Percentiles rank a stretch among this genome's conserved stretches.
Evolutionary conservation across 371 early-diverging fungal genomes (phyloP).

Genomic region (Dentiscutata heterogama): DNA sequence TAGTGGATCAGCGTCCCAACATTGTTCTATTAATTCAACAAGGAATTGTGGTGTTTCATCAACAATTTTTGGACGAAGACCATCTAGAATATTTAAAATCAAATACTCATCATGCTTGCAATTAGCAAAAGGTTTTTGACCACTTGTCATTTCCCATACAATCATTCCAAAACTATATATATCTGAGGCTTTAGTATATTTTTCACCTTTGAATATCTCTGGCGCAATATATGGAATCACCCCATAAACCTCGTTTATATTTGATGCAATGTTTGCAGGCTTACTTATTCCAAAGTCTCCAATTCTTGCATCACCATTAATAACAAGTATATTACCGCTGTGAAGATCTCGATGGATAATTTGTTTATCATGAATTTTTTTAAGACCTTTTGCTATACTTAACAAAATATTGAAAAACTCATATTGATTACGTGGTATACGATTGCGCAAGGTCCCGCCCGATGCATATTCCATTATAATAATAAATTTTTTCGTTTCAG

Average conservation of each 20-base stretch:
- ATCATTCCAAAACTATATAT: conserved; percentile 13
- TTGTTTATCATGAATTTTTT: background rate
- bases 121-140: conserved; percentile 22
- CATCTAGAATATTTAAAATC: background rate
- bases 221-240: conserved; percentile 7
- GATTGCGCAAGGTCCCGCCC: background rate
- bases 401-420: background rate
- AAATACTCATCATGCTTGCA: background rate
- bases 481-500: background rate
- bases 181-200: conserved; percentile 10
- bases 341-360: conserved; percentile 11
- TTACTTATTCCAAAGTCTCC: conserved; percentile 4
- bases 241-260: background rate
- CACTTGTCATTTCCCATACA: conserved; percentile 4
- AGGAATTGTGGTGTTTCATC: background rate
- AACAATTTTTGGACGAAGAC: background rate
- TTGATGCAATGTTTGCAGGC: background rate
- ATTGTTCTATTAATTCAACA: background rate
- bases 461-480: background rate
- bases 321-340: background rate
- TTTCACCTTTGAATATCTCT: conserved; percentile 5
- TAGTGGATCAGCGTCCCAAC: background rate
- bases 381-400: background rate
- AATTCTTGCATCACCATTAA: background rate
- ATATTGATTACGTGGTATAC: background rate